These are phyloP conservation scores for Oryza nivara DNA, from an alignment of 176 grass and related monocot genomes.

Conservation along the genomic window DNA sequence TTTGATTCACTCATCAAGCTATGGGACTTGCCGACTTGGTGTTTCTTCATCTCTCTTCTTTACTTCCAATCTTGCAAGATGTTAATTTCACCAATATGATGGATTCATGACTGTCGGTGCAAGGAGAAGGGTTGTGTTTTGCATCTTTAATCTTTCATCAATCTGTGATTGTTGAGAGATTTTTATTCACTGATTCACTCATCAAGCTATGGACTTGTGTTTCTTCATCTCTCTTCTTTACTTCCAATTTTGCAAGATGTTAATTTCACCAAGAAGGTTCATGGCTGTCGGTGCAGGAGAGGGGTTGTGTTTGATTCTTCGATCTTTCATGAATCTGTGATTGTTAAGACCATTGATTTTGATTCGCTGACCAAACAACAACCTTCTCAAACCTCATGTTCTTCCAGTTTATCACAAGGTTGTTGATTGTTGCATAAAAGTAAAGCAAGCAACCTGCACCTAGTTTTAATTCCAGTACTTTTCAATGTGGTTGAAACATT, in stretches of 20 bases:
- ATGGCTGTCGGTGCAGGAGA: background rate
- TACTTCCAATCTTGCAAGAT: background rate
- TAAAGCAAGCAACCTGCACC: background rate
- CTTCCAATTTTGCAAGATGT: background rate
- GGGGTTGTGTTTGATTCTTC: background rate
- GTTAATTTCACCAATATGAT: background rate
- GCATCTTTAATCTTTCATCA: background rate
- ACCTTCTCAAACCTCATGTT: background rate
- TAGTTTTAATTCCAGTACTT: background rate
- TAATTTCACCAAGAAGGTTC: background rate
- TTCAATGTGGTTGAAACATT: background rate
- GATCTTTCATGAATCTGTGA: background rate
- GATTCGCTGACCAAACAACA: background rate
- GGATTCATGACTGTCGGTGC: background rate
- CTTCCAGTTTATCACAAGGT: background rate
- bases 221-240: background rate
- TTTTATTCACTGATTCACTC: background rate
- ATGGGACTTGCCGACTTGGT: background rate
- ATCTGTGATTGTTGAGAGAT: background rate
- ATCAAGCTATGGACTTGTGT: background rate
- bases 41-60: background rate
- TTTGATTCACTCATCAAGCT: background rate
- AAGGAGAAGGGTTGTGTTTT: background rate
- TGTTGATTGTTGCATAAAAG: background rate
- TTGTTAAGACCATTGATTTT: background rate